Evolutionary conservation across 2,329 filamentous ascomycete genomes (phyloP).

Genomic region (Aspergillus pseudoglaucus): DNA sequence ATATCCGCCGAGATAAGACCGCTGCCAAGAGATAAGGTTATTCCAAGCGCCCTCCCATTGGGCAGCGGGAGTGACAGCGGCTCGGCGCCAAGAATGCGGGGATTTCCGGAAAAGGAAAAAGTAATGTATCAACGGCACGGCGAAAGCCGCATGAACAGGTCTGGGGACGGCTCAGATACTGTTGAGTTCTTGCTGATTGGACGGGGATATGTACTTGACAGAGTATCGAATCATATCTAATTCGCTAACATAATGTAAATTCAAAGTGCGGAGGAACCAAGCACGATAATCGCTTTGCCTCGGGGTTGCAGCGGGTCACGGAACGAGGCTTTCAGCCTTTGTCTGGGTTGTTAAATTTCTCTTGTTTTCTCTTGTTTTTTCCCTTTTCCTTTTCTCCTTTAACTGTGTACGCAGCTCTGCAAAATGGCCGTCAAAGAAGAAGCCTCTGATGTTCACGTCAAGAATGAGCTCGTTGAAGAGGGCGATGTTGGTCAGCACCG

Average conservation of each 20-base stretch:
- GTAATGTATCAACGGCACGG: too few relatives aligned
- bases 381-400: background rate
- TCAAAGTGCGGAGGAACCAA: background rate
- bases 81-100: background rate
- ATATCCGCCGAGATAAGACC: background rate
- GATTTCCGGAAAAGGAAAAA: background rate
- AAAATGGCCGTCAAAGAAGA: conserved; percentile 12
- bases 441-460: conserved; percentile 10
- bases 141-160: background rate
- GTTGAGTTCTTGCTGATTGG: background rate
- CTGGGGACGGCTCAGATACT: background rate
- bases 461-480: conserved; percentile 13
- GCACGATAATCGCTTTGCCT: background rate
- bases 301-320: background rate
- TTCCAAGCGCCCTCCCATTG: background rate
- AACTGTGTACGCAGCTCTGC: background rate
- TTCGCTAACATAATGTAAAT: background rate
- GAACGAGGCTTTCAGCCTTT: background rate
- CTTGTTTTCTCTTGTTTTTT: background rate
- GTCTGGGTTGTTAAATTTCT: too few relatives aligned
- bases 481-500: conserved; percentile 8
- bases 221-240: too few relatives aligned
- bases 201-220: background rate
- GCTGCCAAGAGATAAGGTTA: background rate
- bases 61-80: background rate